phyloP scores from a whole-genome alignment of 805 yeast genomes.

The Myxozyma sirexii region DNA sequence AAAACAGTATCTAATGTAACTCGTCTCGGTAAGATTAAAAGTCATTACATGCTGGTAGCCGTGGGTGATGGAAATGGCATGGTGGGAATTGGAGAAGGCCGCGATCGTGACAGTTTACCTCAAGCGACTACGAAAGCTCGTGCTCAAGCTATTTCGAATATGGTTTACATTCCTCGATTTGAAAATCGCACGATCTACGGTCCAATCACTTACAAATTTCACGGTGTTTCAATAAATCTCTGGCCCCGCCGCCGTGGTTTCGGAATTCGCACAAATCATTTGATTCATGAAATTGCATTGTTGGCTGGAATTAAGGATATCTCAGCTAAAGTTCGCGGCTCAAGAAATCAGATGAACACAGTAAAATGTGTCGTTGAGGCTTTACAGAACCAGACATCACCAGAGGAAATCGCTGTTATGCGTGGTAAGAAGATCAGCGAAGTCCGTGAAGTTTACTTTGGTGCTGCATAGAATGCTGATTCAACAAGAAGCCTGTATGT shows the following conservation, averaged over 20 bases:
- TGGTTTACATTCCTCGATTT: slow-evolving; percentile 78
- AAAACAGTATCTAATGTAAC: slow-evolving; percentile 90
- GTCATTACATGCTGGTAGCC: slow-evolving; percentile 79
- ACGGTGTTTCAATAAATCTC: slow-evolving; percentile 79
- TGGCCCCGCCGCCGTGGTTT: slow-evolving; percentile 67
- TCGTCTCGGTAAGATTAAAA: slow-evolving; percentile 83
- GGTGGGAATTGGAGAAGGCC: slow-evolving; percentile 95
- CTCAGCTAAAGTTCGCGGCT: slow-evolving; percentile 79
- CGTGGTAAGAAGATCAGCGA: slow-evolving; percentile 96
- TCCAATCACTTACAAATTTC: slow-evolving; percentile 77
- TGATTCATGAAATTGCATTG: slow-evolving; percentile 86
- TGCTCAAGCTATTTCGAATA: slow-evolving; percentile 90
- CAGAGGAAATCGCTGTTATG: slow-evolving; percentile 84
- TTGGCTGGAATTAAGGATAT: slow-evolving; percentile 93
- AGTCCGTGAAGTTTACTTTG: slow-evolving; percentile 75
- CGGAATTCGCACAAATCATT: slow-evolving; percentile 89
- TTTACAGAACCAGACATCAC: slow-evolving; percentile 71
- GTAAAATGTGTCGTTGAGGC: slow-evolving; percentile 90
- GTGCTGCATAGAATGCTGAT: too few species aligned
- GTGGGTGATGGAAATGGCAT: slow-evolving; percentile 94
- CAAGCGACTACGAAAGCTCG: slow-evolving; percentile 81
- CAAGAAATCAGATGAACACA: slow-evolving; percentile 93
- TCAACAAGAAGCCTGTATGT: too few species aligned
- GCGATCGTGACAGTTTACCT: slow-evolving; percentile 74
- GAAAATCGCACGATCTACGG: slow-evolving; percentile 92